Percentiles rank a stretch among this genome's conserved stretches.
phyloP scores from a whole-genome alignment of 495 filamentous ascomycete species.

The Penicillium atrosanguineum region DNA sequence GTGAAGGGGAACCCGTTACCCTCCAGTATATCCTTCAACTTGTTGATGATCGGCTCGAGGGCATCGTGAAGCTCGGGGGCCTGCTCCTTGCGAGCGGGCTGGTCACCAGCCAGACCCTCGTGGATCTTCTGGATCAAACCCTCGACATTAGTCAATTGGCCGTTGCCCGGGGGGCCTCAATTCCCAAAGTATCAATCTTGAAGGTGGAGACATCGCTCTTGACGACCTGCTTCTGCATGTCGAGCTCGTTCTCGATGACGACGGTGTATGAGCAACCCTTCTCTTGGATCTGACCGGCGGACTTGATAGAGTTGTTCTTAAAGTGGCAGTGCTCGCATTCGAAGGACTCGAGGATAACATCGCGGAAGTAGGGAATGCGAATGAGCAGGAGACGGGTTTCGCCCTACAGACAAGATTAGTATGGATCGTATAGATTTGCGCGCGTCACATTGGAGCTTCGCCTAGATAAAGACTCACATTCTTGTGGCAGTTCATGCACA shows the following conservation, averaged over 20 bases:
- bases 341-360: constrained; percentile 96
- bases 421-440: background rate
- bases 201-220: constrained; percentile 84
- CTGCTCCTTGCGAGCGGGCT: constrained; percentile 68
- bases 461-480: constrained; percentile 50
- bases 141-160: constrained; percentile 89
- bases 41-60: constrained; percentile 67
- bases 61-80: constrained; percentile 73
- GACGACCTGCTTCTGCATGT: constrained; percentile 82
- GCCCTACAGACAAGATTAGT: constrained; percentile 52
- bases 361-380: constrained; percentile 91
- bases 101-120: constrained; percentile 72
- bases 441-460: background rate
- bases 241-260: constrained; percentile 61
- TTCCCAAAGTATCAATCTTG: constrained; percentile 77
- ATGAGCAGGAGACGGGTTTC: constrained; percentile 82
- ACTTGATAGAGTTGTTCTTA: constrained; percentile 86
- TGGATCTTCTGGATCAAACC: constrained; percentile 75
- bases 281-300: constrained; percentile 86
- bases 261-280: constrained; percentile 79
- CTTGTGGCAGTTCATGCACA: constrained; percentile 86
- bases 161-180: constrained; percentile 89
- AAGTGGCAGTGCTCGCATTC: constrained; percentile 84
- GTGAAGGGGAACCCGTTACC: constrained; percentile 83
- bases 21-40: constrained; percentile 67